Conservation (phyloP, 371 early-diverging fungal genomes). For the Mortierella sp. region DNA sequence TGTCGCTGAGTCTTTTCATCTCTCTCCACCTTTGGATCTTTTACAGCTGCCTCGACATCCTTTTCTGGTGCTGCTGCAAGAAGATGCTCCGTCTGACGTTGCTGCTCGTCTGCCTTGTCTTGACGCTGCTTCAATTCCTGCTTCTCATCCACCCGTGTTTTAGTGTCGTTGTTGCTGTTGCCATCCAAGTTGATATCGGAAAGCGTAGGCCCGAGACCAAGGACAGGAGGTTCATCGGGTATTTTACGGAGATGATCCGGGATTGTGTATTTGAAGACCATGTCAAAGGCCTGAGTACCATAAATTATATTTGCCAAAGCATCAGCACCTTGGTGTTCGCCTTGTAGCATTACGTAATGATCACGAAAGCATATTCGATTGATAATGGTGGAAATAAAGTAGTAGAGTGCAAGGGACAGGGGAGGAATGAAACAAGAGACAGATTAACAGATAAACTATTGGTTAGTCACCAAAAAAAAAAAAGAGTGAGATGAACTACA, state of each 20-base stretch:
- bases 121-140: slow-evolving; percentile 14
- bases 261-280: slow-evolving; percentile 52
- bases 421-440: not conserved
- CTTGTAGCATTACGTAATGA: slow-evolving; percentile 11
- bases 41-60: slow-evolving; percentile 27
- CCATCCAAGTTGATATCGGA: slow-evolving; percentile 31
- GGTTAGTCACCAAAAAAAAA: not conserved
- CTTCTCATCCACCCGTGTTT: slow-evolving; percentile 18
- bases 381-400: not conserved
- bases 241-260: slow-evolving; percentile 47
- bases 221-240: slow-evolving; percentile 28
- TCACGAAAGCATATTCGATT: not conserved
- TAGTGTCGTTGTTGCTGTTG: slow-evolving; percentile 5
- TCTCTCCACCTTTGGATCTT: slow-evolving; percentile 21
- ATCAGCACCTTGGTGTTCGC: slow-evolving; percentile 54
- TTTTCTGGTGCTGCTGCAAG: slow-evolving; percentile 4
- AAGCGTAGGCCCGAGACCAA: slow-evolving; percentile 8
- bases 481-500: not conserved
- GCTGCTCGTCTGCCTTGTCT: slow-evolving; percentile 12
- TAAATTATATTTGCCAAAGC: slow-evolving; percentile 52
- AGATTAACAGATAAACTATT: not conserved
- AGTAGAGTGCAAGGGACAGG: not conserved
- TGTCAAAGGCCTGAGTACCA: slow-evolving; percentile 54
- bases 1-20: slow-evolving; percentile 30
- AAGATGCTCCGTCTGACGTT: slow-evolving; percentile 5